These are phyloP conservation scores for Phylloporus scabripes DNA, from an alignment of 768 basidiomycete genomes.

Conservation along the genomic window DNA sequence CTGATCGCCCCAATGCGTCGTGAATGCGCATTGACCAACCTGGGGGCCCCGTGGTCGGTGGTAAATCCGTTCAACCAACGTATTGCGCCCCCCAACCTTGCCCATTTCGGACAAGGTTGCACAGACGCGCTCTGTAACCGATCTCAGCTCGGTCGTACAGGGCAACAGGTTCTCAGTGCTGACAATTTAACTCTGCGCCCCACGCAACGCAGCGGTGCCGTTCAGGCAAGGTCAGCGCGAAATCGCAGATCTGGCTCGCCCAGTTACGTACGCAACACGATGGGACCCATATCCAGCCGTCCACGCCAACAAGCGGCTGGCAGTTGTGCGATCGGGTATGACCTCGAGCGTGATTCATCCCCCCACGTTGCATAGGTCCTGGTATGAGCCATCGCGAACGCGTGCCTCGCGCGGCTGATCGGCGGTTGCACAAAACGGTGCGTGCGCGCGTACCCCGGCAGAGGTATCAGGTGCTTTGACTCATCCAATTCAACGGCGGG, in stretches of 20 bases:
- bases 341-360: constrained; percentile 2
- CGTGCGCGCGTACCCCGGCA: background rate
- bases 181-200: background rate
- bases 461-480: background rate
- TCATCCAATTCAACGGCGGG: constrained; percentile 1
- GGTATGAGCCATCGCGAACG: constrained; percentile 1
- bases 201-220: background rate
- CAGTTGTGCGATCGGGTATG: constrained; percentile 2
- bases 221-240: background rate
- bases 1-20: background rate
- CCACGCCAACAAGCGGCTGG: constrained; percentile 3
- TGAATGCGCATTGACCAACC: background rate
- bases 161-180: background rate
- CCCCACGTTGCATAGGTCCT: constrained; percentile 16
- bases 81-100: background rate
- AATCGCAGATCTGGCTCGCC: constrained; percentile 2
- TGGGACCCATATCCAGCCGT: background rate
- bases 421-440: too few species aligned
- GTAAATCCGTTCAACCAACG: background rate
- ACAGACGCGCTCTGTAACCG: background rate
- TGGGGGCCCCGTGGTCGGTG: background rate
- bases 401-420: background rate
- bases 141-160: constrained; percentile 1
- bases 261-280: constrained; percentile 8
- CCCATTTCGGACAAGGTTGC: background rate